Base-by-base conservation (phyloP, 2,329 filamentous ascomycete species). In the Sphaerulina musiva region DNA sequence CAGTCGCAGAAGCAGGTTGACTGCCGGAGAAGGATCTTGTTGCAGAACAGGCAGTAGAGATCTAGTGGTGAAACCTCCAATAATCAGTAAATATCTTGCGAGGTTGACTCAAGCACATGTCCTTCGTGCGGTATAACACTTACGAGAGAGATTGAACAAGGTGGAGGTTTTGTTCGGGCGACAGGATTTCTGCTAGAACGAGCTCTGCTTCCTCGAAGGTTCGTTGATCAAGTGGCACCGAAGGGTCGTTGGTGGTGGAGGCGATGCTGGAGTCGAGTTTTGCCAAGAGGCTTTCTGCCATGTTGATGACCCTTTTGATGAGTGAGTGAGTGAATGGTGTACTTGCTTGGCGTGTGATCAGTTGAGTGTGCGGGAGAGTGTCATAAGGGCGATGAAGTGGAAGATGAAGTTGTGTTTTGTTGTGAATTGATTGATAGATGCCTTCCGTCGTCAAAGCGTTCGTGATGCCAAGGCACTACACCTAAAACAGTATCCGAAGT, bases 1-100 rank as follows among this genome's bases (percentile, higher is more conserved):
- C 6, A 80, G 71, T 56, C 75, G 76, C 48, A 74, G 72, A 17
- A 79, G 74, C 29, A 84, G 74, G 20, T 74, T 74, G 11, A 76
- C 77, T 34, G 81, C 68, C 23, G 80, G 78, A 11, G 76, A 74
- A 8, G 81, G 81, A 58, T 83, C 79, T 66, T 82, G 78, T 59
- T 80, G 78, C 4, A 84, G 68, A 4, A 74, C 68, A 7, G 77
- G 75, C 14, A 82, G 67, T 8, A 82, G 69, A 45, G 71, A 67
- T 29, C 26, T 29, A 7, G 26, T 6, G 6, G 26, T 6, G 26
- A 29, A 2, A 4, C 26, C 26, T 29, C 26, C 5, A 29, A 7
- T 6, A 7, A 29, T 29, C 26, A 29, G 26, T 29, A 6, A 6
- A 29, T 7, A 7, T 29, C 26, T 29, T 7, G 26, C 26, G 5